Evolutionary conservation across 768 basidiomycete species (phyloP).

Genomic region (Tricholoma hemisulphureum): DNA sequence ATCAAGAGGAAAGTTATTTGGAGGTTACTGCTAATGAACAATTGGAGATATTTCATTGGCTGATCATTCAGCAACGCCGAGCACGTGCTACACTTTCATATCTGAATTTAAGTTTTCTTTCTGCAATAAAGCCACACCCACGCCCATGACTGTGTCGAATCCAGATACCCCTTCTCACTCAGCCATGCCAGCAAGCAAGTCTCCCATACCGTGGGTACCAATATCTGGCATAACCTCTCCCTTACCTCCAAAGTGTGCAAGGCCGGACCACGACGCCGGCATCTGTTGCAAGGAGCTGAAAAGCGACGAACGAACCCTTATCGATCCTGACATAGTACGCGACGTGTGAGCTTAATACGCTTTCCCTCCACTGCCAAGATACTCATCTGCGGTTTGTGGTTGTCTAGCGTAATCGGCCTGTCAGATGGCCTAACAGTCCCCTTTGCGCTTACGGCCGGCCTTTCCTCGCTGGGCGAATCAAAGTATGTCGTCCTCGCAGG

Average conservation of each 20-base stretch:
- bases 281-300: constrained; percentile 90
- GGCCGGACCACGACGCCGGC: constrained; percentile 52
- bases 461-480: constrained; percentile 86
- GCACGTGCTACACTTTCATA: background rate
- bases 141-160: background rate
- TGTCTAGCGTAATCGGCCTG: constrained; percentile 77
- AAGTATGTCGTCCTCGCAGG: constrained; percentile 93
- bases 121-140: background rate
- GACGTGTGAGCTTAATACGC: constrained; percentile 62
- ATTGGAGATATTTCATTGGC: background rate
- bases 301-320: constrained; percentile 74
- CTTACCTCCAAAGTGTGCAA: constrained; percentile 56
- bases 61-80: background rate
- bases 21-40: too few relatives aligned
- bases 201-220: too few relatives aligned
- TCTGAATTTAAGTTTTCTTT: background rate
- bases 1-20: too few relatives aligned
- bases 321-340: constrained; percentile 85
- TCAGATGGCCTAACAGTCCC: constrained; percentile 90
- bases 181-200: background rate
- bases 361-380: background rate
- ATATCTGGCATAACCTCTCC: constrained; percentile 38
- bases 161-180: background rate
- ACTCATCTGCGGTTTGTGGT: background rate
- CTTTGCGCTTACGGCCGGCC: constrained; percentile 86